Conservation (phyloP, 192 early-diverging fungal species). For the Entomortierella chlamydospora region DNA sequence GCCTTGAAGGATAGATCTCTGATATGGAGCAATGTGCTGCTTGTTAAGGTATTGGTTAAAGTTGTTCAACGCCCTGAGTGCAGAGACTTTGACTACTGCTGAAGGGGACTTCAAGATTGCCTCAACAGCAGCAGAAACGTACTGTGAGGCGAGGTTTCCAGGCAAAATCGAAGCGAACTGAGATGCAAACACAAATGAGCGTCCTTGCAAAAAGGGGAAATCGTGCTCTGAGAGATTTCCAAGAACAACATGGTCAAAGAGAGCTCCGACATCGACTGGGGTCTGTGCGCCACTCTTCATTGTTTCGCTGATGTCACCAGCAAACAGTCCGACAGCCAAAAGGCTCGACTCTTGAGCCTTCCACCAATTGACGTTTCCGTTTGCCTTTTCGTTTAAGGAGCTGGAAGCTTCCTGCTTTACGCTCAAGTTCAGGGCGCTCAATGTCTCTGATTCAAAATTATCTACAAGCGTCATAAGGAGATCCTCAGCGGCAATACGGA, state of each 20-base stretch:
- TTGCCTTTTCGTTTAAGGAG: conserved; percentile 19
- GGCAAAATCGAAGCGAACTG: conserved; percentile 82
- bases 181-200: conserved; percentile 89
- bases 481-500: conserved; percentile 86
- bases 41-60: conserved; percentile 64
- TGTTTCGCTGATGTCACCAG: conserved; percentile 68
- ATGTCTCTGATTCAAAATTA: conserved; percentile 61
- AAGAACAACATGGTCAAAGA: conserved; percentile 88
- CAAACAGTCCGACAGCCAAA: conserved; percentile 76
- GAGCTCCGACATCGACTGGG: conserved; percentile 76
- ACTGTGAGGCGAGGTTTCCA: conserved; percentile 70
- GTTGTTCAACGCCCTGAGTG: conserved; percentile 74
- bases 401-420: conserved; percentile 40
- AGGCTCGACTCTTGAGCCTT: conserved; percentile 87
- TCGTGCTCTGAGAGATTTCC: conserved; percentile 68
- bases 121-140: conserved; percentile 80
- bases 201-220: conserved; percentile 88
- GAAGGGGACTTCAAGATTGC: conserved; percentile 68
- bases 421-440: conserved; percentile 63
- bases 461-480: conserved; percentile 67
- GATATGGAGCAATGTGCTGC: conserved; percentile 65
- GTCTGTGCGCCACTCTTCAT: conserved; percentile 55
- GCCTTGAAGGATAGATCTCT: conserved; percentile 70
- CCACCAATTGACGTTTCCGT: conserved; percentile 69
- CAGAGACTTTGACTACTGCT: conserved; percentile 76